These are phyloP conservation scores for Lasiodiplodia gonubiensis DNA, from an alignment of 2,329 filamentous ascomycete genomes.

Conservation along the genomic window DNA sequence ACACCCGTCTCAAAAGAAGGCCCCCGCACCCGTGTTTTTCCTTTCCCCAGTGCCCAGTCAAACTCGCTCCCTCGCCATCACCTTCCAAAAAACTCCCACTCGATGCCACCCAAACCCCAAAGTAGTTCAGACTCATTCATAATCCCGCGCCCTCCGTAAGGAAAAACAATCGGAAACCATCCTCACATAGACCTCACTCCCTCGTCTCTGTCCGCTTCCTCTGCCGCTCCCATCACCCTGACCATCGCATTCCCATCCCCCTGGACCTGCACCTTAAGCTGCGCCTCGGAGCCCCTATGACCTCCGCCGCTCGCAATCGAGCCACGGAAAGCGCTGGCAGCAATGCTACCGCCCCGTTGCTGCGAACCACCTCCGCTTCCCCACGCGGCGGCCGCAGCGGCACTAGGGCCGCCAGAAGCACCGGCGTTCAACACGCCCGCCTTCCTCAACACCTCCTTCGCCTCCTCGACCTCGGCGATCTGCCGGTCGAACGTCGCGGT, in stretches of 20 bases:
- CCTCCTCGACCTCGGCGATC: constrained; percentile 12
- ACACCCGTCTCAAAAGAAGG: too few relatives aligned
- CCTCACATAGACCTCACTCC: not conserved
- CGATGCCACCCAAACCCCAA: not conserved
- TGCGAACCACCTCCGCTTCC: not conserved
- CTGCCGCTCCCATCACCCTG: constrained; percentile 36
- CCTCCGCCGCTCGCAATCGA: not conserved
- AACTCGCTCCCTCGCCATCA: not conserved
- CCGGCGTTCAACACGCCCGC: constrained; percentile 3
- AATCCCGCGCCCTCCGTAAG: not conserved
- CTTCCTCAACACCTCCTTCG: constrained; percentile 22
- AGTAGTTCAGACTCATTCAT: not conserved
- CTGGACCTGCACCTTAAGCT: constrained; percentile 28
- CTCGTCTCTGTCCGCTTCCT: constrained; percentile 31
- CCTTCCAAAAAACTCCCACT: not conserved
- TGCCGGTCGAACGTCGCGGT: constrained; percentile 3
- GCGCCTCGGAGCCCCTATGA: not conserved
- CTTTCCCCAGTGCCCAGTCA: not conserved
- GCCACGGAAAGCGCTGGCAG: not conserved
- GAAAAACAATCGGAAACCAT: not conserved
- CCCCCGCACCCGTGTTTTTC: not conserved
- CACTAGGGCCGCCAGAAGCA: not conserved
- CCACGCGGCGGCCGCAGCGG: not conserved
- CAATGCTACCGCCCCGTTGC: constrained; percentile 1
- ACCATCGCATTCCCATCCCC: constrained; percentile 20